Conservation (phyloP, 148 eudicot species). For the Cornus suecica region DNA sequence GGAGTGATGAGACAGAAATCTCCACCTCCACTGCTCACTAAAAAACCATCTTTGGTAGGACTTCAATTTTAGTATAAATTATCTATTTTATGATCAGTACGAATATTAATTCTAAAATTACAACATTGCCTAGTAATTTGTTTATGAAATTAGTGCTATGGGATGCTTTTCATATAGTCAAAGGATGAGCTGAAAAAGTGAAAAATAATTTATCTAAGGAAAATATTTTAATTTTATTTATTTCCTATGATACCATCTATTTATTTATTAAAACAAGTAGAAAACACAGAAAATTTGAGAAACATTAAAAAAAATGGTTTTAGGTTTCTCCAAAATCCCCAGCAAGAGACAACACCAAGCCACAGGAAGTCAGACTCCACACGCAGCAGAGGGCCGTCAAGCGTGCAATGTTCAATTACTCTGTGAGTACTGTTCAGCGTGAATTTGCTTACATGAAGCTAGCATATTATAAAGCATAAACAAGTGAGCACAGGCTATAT, state of each 20-base stretch:
- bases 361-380: conserved; percentile 57
- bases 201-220: background rate
- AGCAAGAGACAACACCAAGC: conserved; percentile 55
- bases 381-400: conserved; percentile 67
- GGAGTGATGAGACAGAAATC: conserved; percentile 25
- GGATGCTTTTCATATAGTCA: conserved; percentile 1
- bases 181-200: conserved; percentile 15
- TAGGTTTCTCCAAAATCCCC: conserved; percentile 35
- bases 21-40: conserved; percentile 15
- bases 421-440: conserved; percentile 36
- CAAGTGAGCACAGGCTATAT: no score
- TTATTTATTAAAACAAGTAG: no score
- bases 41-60: conserved; percentile 27
- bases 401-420: conserved; percentile 59
- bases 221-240: background rate
- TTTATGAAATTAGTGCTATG: background rate
- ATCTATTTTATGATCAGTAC: background rate
- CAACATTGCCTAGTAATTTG: background rate
- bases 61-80: background rate
- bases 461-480: no score
- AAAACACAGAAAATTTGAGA: no score
- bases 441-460: background rate
- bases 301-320: background rate
- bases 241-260: background rate
- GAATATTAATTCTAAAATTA: no score